A percentile compares a stretch with the other conserved stretches of the same genome.
These are phyloP conservation scores for Salvia splendens DNA, from an alignment of 257 asterid genomes.

Conservation along the genomic window DNA sequence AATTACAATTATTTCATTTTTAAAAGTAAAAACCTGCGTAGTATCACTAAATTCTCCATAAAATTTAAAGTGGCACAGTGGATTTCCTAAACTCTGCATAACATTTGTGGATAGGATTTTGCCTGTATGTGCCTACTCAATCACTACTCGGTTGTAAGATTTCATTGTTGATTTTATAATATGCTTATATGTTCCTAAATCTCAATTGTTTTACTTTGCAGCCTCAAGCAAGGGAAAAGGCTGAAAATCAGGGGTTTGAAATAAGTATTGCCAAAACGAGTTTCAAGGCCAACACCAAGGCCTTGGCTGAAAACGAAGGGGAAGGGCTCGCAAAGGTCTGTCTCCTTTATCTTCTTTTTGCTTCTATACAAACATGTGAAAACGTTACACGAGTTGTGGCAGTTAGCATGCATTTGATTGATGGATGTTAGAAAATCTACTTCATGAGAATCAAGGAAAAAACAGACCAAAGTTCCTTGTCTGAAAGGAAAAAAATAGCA, in stretches of 20 bases:
- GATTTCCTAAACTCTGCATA: neutral
- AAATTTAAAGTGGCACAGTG: neutral
- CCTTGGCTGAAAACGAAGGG: constrained; percentile 89
- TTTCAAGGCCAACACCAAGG: constrained; percentile 94
- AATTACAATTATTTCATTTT: neutral
- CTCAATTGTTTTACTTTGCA: constrained; percentile 34
- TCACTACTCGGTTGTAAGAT: neutral
- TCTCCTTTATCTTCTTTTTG: constrained; percentile 24
- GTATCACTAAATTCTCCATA: neutral
- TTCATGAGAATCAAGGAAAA: neutral
- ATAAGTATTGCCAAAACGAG: constrained; percentile 74
- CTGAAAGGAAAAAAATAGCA: neutral
- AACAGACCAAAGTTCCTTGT: neutral
- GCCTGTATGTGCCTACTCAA: neutral
- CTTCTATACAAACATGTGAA: neutral
- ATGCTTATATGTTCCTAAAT: neutral
- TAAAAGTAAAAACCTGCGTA: neutral
- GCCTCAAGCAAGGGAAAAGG: constrained; percentile 92
- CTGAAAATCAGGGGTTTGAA: constrained; percentile 79
- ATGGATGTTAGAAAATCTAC: neutral
- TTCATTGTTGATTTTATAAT: neutral
- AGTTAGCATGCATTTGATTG: neutral
- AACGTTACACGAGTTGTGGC: neutral
- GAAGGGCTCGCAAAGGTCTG: constrained; percentile 90
- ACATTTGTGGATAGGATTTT: neutral